Evolutionary conservation across 1,284 basidiomycete species (phyloP).

Genomic region (Mycena citricolor): DNA sequence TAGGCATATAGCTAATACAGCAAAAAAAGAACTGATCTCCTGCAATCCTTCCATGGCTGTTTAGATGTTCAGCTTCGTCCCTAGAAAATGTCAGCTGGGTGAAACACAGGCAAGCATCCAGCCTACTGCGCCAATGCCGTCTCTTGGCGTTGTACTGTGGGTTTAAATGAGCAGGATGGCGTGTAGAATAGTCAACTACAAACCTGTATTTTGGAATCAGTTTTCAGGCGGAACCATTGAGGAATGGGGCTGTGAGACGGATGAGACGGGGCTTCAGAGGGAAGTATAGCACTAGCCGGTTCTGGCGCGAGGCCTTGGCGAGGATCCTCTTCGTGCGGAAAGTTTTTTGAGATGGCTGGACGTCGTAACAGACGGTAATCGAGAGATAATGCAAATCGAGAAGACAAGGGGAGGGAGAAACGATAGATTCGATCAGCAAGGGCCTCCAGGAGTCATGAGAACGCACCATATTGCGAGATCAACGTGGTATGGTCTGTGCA

Average conservation of each 20-base stretch:
- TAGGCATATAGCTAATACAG: too few species aligned
- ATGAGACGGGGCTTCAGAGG: constrained; percentile 14
- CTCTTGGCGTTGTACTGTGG: constrained; percentile 25
- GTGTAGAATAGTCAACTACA: constrained; percentile 28
- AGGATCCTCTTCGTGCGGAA: constrained; percentile 97
- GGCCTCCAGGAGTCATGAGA: too few species aligned
- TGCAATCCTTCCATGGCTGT: not conserved
- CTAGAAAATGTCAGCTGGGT: not conserved
- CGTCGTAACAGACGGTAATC: constrained; percentile 11
- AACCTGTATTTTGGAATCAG: constrained; percentile 93
- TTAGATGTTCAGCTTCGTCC: constrained; percentile 25
- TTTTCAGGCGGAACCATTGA: constrained; percentile 98
- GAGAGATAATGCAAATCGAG: not conserved
- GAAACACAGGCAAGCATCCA: not conserved
- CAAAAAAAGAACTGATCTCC: too few species aligned
- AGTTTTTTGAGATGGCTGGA: constrained; percentile 94
- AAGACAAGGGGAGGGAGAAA: not conserved
- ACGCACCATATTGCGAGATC: too few species aligned
- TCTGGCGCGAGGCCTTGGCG: constrained; percentile 94
- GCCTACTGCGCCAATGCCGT: constrained; percentile 25
- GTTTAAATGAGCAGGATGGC: not conserved
- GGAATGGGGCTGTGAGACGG: constrained; percentile 76
- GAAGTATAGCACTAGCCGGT: constrained; percentile 67
- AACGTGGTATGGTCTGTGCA: too few species aligned
- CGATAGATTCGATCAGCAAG: too few species aligned